Percentiles rank a stretch among this genome's conserved stretches.
phyloP scores from a whole-genome alignment of 129 eudicot genomes.

The Pulicaria dysenterica region DNA sequence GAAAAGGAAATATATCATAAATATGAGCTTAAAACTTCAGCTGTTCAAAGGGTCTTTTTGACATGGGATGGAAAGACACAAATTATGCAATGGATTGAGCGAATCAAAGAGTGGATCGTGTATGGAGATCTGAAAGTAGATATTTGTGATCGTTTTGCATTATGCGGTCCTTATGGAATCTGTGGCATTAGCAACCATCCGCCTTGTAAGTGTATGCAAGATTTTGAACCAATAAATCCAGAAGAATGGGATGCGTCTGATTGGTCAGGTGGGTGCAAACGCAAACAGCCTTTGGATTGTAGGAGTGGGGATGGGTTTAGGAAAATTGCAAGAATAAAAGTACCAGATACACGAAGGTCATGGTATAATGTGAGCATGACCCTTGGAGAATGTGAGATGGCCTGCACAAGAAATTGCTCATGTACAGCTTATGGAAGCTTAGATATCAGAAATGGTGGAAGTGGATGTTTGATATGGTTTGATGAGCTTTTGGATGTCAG shows the following conservation, averaged over 20 bases:
- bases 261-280: slow-evolving; percentile 38
- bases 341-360: slow-evolving; percentile 35
- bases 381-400: slow-evolving; percentile 28
- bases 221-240: slow-evolving; percentile 31
- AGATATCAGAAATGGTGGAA: slow-evolving; percentile 36
- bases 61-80: slow-evolving; percentile 3
- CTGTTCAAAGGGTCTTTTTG: slow-evolving; percentile 12
- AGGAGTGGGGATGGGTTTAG: slow-evolving; percentile 29
- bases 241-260: slow-evolving; percentile 39
- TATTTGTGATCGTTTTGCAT: slow-evolving; percentile 27
- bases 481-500: slow-evolving; percentile 13
- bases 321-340: slow-evolving; percentile 17
- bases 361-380: slow-evolving; percentile 21
- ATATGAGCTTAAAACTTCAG: background rate
- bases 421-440: slow-evolving; percentile 36
- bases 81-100: slow-evolving; percentile 20
- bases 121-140: background rate
- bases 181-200: slow-evolving; percentile 18
- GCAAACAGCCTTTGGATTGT: slow-evolving; percentile 17
- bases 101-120: slow-evolving; percentile 18
- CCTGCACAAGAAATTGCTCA: slow-evolving; percentile 41
- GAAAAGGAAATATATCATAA: slow-evolving; percentile 18
- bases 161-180: slow-evolving; percentile 37
- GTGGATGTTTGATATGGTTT: slow-evolving; percentile 43
- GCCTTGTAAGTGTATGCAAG: slow-evolving; percentile 32